These are phyloP conservation scores for Rhizopus arrhizus DNA, from an alignment of 371 early-diverging fungal species.

Conservation along the genomic window DNA sequence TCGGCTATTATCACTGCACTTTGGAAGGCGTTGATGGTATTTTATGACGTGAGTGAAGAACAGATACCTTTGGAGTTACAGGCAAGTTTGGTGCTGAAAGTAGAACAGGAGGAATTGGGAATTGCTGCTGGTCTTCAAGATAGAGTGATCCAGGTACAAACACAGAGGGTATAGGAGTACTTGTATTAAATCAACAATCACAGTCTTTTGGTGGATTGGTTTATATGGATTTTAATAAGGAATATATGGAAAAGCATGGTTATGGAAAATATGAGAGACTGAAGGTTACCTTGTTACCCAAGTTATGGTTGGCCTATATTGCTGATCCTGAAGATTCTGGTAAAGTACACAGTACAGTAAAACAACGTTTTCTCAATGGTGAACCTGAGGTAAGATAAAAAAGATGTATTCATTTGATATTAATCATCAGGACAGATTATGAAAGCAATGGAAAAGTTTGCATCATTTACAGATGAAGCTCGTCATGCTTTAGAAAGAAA, in stretches of 20 bases:
- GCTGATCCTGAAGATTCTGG: conserved; percentile 68
- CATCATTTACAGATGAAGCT: conserved; percentile 51
- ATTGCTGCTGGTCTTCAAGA: conserved; percentile 74
- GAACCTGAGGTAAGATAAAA: conserved; percentile 54
- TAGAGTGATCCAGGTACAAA: conserved; percentile 63
- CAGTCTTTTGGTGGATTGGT: conserved; percentile 64
- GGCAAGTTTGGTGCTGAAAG: conserved; percentile 62
- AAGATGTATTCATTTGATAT: background rate
- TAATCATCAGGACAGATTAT: conserved; percentile 39
- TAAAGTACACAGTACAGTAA: conserved; percentile 65
- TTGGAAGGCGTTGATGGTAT: conserved; percentile 54
- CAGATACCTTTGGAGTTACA: conserved; percentile 56
- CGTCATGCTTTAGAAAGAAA: conserved; percentile 22
- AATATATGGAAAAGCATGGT: conserved; percentile 55
- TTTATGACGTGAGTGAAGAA: conserved; percentile 44
- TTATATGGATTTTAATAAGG: conserved; percentile 69
- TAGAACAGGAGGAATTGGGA: conserved; percentile 64
- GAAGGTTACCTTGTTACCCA: conserved; percentile 42
- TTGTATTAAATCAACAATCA: background rate
- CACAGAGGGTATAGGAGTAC: background rate
- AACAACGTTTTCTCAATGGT: conserved; percentile 55
- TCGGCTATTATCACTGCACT: conserved; percentile 69
- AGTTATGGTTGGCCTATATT: conserved; percentile 61
- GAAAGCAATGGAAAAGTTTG: conserved; percentile 63
- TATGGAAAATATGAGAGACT: conserved; percentile 61